These are phyloP conservation scores for Lagenidium sp. DNA, from an alignment of 352 stramenopile genomes.

Conservation along the genomic window DNA sequence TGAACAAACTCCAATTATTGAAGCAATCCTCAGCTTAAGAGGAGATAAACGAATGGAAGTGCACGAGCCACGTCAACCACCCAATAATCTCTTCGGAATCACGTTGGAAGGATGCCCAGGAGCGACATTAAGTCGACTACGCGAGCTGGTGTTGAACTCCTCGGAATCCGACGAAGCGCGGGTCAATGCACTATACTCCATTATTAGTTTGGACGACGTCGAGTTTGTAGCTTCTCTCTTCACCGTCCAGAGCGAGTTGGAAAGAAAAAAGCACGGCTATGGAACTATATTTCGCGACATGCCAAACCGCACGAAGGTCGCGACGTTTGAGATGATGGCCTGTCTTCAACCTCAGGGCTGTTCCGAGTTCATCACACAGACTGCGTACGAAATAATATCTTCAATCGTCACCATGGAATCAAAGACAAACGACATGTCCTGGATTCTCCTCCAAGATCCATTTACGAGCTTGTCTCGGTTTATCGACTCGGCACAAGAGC, in stretches of 20 bases:
- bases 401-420: constrained; percentile 75
- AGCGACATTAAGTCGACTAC: constrained; percentile 50
- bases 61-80: constrained; percentile 6
- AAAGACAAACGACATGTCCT: constrained; percentile 75
- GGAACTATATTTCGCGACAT: constrained; percentile 53
- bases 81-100: constrained; percentile 43
- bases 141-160: constrained; percentile 50
- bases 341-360: constrained; percentile 41
- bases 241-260: constrained; percentile 40
- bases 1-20: constrained; percentile 69
- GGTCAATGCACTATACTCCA: constrained; percentile 64
- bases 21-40: constrained; percentile 65
- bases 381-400: constrained; percentile 72
- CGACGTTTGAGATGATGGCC: constrained; percentile 60
- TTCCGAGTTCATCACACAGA: constrained; percentile 60
- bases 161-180: constrained; percentile 46
- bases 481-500: constrained; percentile 44
- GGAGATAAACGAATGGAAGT: constrained; percentile 27
- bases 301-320: constrained; percentile 61
- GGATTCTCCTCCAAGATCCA: constrained; percentile 71
- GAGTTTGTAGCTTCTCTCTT: constrained; percentile 60
- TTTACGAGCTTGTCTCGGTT: constrained; percentile 66
- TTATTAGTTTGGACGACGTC: constrained; percentile 52
- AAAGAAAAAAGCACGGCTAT: constrained; percentile 58
- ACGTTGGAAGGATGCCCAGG: constrained; percentile 33